Percentiles rank a stretch among this genome's conserved stretches.
Conservation (phyloP, 306 rosid genomes). For the Cercis canadensis region DNA sequence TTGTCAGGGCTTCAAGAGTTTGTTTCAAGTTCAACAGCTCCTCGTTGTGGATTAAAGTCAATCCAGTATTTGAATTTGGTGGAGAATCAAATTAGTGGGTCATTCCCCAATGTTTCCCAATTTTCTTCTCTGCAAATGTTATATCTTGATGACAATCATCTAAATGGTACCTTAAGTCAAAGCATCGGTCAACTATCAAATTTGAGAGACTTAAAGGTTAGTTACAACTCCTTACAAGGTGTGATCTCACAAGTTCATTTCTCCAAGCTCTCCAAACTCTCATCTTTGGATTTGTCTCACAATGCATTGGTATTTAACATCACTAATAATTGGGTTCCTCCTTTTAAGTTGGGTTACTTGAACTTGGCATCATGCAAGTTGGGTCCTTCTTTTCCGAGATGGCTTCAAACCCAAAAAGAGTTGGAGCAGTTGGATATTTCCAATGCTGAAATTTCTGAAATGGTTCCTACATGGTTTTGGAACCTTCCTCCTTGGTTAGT, state of each 20-base stretch:
- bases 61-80: background rate
- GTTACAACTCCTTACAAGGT: background rate
- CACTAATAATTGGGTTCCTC: background rate
- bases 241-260: conserved; percentile 11
- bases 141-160: background rate
- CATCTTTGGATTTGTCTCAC: background rate
- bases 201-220: background rate
- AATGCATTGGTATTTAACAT: background rate
- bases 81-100: background rate
- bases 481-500: background rate
- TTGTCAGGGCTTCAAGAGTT: background rate
- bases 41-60: background rate
- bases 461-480: conserved; percentile 31
- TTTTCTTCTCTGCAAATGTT: background rate
- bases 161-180: background rate
- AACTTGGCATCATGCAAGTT: background rate
- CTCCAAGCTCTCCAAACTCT: background rate
- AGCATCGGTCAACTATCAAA: conserved; percentile 19
- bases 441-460: background rate
- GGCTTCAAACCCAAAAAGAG: conserved; percentile 11
- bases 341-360: background rate
- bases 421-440: fast-evolving
- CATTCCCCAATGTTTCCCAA: background rate
- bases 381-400: conserved; percentile 17
- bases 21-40: background rate